Evolutionary conservation across 805 yeast species (phyloP).

Genomic region (Zygosaccharomyces bisporus): DNA sequence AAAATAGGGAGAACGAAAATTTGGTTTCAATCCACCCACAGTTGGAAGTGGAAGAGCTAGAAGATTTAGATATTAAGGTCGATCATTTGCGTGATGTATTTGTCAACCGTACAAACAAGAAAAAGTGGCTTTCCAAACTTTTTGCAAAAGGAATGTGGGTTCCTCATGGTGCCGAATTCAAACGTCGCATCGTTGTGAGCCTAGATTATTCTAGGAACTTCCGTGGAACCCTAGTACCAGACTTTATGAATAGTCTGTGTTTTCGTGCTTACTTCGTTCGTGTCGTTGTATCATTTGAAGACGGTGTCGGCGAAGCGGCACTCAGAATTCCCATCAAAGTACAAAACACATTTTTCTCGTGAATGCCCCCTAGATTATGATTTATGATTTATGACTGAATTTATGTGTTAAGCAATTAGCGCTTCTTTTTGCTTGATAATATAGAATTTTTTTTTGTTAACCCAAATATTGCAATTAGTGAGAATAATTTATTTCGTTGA

Average conservation of each 20-base stretch:
- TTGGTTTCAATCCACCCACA: neutral
- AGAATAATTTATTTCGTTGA: too few relatives aligned
- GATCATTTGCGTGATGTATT: constrained; percentile 1
- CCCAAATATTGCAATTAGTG: too few relatives aligned
- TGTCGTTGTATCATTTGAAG: constrained; percentile 36
- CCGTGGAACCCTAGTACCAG: constrained; percentile 43
- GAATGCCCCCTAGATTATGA: neutral
- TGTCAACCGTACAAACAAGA: constrained; percentile 7
- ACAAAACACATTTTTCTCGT: neutral
- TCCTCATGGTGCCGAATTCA: constrained; percentile 1
- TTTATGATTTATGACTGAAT: too few relatives aligned
- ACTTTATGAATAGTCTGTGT: constrained; percentile 45
- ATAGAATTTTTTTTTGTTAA: too few relatives aligned
- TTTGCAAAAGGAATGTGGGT: neutral
- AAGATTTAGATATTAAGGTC: neutral
- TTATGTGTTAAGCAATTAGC: too few relatives aligned
- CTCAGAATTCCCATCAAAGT: constrained; percentile 18
- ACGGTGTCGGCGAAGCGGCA: constrained; percentile 13
- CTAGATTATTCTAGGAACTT: constrained; percentile 28
- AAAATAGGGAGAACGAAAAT: neutral
- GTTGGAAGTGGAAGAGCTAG: neutral
- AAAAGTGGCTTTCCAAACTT: neutral
- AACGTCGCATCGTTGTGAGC: constrained; percentile 11
- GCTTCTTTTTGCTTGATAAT: too few relatives aligned
- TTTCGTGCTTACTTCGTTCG: constrained; percentile 46